Conservation (phyloP, 345 rosid genomes). For the thale cress (Arabidopsis thaliana) region TAIR10.1 NC_003076.8:5522501-5523000, state of each 20-base stretch:
- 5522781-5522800: background rate
- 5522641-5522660: conserved; percentile 37
- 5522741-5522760: conserved; percentile 60
- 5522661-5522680: conserved; percentile 18
- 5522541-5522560: conserved; percentile 3
- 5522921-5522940: conserved; percentile 74
- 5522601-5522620: background rate
- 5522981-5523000: conserved; percentile 71
- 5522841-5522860: background rate
- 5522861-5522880: conserved; percentile 56
- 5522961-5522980: conserved; percentile 74
- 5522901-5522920: conserved; percentile 89
- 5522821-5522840: background rate
- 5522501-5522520: background rate
- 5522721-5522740: conserved; percentile 84
- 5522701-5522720: conserved; percentile 82
- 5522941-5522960: conserved; percentile 73
- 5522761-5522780: background rate
- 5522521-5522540: background rate
- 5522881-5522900: conserved; percentile 77
- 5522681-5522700: conserved; percentile 77
- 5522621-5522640: conserved; percentile 17
- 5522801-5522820: background rate
- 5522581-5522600: conserved; percentile 4
- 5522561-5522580: background rate